Evolutionary conservation across 192 early-diverging fungal species (phyloP), one percentile per base, ranked within the genome.

Genomic region (Rhizophagus sp.): DNA sequence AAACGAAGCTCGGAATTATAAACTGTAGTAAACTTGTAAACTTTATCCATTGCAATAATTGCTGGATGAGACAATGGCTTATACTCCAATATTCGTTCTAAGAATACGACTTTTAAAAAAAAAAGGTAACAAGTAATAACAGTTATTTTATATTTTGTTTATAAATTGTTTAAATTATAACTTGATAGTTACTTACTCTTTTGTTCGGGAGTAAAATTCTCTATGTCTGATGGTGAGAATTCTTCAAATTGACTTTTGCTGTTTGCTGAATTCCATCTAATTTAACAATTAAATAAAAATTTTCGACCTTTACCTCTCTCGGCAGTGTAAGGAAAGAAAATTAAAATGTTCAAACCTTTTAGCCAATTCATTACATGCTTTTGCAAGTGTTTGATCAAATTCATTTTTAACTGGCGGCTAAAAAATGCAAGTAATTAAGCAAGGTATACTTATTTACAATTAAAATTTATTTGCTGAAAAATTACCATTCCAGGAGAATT

Each of bases 1-100:
- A 94, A 95, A 50, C 89, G 86, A 80, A 98, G 90, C 83, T 99
- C 98, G 61, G 90, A 88, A 85, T 99, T 99, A 79, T 85, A 87
- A 61, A 91, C 87, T 22, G 66, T 39, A 10, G 94, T 90, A 76
- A 97, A 85, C 27, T 86, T 22, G 81, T 97, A 99, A 27, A 90
- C 73, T 68, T 86, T 73, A 79, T 97, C 94, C 86, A 99, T 86
- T 36, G 86, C 82, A 9, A 80, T 87, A 62, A 99, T 82, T 61
- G 88, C 85, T 15, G 79, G 61, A 47, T 92, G 87, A n/a, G 90
- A 84, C 17, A 96, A 81, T 22, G 92, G 86, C 15, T 73, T 36
- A 63, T 86, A 84, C 47, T 94, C 92, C 0, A 87, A 88, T 15
- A 98, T 86, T 10, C 88, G 88, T 67, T 95, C 92, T 69, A 98